These are phyloP conservation scores for Hysterium pulicare DNA, from an alignment of 2,329 filamentous ascomycete genomes.

Conservation along the genomic window DNA sequence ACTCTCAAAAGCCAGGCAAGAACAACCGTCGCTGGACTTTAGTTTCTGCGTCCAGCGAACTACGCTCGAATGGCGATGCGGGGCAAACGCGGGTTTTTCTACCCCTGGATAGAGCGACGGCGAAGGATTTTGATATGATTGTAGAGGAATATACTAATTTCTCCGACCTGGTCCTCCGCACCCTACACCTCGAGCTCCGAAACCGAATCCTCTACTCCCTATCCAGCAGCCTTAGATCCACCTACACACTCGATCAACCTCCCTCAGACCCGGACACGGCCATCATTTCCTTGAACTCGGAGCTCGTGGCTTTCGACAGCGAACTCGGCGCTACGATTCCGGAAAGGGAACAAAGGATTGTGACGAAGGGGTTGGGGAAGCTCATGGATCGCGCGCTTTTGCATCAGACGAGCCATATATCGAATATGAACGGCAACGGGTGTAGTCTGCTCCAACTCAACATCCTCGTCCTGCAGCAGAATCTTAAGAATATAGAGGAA, in stretches of 20 bases:
- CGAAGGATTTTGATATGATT: slow-evolving; percentile 82
- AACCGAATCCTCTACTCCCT: slow-evolving; percentile 83
- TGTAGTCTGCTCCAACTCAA: slow-evolving; percentile 89
- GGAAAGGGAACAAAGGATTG: too few species aligned
- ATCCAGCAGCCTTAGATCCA: slow-evolving; percentile 47
- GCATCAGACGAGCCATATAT: slow-evolving; percentile 62
- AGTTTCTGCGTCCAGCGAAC: slow-evolving; percentile 55
- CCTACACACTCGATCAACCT: slow-evolving; percentile 61
- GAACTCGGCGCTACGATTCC: too few species aligned
- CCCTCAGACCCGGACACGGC: slow-evolving; percentile 74
- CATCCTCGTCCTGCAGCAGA: slow-evolving; percentile 91
- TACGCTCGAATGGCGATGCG: slow-evolving; percentile 57
- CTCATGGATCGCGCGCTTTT: slow-evolving; percentile 80
- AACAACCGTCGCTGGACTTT: slow-evolving; percentile 80
- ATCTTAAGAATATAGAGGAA: slow-evolving; percentile 86
- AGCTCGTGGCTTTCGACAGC: slow-evolving; percentile 84
- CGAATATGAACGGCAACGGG: slow-evolving; percentile 80
- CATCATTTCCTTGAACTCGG: slow-evolving; percentile 78
- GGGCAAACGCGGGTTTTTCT: too few species aligned
- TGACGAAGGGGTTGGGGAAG: too few species aligned
- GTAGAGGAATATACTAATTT: slow-evolving; percentile 79
- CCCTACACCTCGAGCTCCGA: slow-evolving; percentile 83
- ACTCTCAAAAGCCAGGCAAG: slow-evolving; percentile 51
- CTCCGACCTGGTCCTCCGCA: slow-evolving; percentile 73
- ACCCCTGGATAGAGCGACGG: slow-evolving; percentile 82